These are phyloP conservation scores for Mycena chlorophos DNA, from an alignment of 768 basidiomycete species.

Conservation along the genomic window DNA sequence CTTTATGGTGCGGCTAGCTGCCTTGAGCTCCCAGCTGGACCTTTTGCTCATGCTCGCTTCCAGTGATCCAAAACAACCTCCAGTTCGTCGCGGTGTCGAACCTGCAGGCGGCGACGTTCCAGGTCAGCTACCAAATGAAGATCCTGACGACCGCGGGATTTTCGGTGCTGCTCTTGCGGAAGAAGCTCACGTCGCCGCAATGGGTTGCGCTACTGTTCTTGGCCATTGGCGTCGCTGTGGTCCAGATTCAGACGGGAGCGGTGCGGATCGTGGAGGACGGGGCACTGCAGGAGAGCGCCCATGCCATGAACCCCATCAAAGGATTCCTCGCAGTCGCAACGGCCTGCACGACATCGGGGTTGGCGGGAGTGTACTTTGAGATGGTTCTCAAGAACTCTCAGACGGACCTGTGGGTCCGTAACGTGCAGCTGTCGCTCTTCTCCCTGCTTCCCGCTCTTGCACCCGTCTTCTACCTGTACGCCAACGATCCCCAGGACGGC, in stretches of 20 bases:
- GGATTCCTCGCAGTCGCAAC: slow-evolving; percentile 82
- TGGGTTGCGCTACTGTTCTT: slow-evolving; percentile 89
- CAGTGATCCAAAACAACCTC: slow-evolving; percentile 89
- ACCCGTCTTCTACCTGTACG: slow-evolving; percentile 65
- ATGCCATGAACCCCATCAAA: slow-evolving; percentile 79
- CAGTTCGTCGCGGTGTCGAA: slow-evolving; percentile 97
- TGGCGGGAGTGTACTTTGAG: slow-evolving; percentile 93
- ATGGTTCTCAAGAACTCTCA: slow-evolving; percentile 86
- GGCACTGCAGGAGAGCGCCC: slow-evolving; percentile 63
- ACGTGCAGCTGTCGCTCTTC: slow-evolving; percentile 86
- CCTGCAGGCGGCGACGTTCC: slow-evolving; percentile 95
- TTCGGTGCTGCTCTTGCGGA: slow-evolving; percentile 81
- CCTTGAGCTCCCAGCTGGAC: neutral
- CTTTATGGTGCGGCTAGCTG: slow-evolving; percentile 51
- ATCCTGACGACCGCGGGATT: slow-evolving; percentile 95
- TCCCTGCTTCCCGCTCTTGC: slow-evolving; percentile 86
- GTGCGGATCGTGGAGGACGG: slow-evolving; percentile 32
- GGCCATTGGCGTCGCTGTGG: slow-evolving; percentile 90
- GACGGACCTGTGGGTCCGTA: slow-evolving; percentile 87
- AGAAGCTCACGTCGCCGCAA: slow-evolving; percentile 66
- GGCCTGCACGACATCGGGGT: slow-evolving; percentile 87
- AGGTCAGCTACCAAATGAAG: slow-evolving; percentile 98
- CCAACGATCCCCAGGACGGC: slow-evolving; percentile 34
- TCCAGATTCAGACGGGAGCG: slow-evolving; percentile 79
- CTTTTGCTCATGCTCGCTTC: too few relatives aligned